Base-by-base conservation (phyloP, 495 filamentous ascomycete species). In the Penicillium waksmanii region DNA sequence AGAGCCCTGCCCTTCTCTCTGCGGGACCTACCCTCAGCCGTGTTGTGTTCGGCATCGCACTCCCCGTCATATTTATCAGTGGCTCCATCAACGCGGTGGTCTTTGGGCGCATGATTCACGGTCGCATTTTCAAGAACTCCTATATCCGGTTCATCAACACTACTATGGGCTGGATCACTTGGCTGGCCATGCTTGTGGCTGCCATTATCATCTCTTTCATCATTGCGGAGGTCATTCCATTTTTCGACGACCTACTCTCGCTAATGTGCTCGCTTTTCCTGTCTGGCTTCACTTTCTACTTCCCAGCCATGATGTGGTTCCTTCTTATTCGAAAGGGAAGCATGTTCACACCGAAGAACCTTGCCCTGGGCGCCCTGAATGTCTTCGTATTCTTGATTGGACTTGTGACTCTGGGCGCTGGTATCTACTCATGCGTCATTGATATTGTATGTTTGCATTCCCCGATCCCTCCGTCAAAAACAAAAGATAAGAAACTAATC, bases 121-220 rank as follows among this genome's bases (percentile, higher is more conserved):
- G 42, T 0, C 42, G 42, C 42, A 44, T 44, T 18, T 44, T 44
- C 42, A 44, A 44, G n/a, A 44, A 44, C 42, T 44, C 42, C 42
- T 44, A 44, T n/a, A 44, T 44, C 9, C 42, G 42, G 1, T 44
- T 44, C n/a, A n/a, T 44, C 42, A 44, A 44, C 42, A 44, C 42
- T 18, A 0, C 42, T 1, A 19, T 19, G 7, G 42, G 42, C 8
- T 44, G 42, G 42, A 10, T 19, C 7, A 44, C 42, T 19, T 44
- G 42, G 42, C n/a, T 44, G n/a, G n/a, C 7, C 9, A 44, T n/a
- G 12, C 13, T 44, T n/a, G n/a, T n/a, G 15, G 8, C n/a, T n/a
- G 42, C 42, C 1, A n/a, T 44, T 9, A 44, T 44, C 42, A 44
- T 44, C 17, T 12, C 42, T 44, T 44, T 44, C 9, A 44, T 44